Evolutionary conservation across 148 eudicot genomes (phyloP).

Genomic region (Polygonum maritimum): DNA sequence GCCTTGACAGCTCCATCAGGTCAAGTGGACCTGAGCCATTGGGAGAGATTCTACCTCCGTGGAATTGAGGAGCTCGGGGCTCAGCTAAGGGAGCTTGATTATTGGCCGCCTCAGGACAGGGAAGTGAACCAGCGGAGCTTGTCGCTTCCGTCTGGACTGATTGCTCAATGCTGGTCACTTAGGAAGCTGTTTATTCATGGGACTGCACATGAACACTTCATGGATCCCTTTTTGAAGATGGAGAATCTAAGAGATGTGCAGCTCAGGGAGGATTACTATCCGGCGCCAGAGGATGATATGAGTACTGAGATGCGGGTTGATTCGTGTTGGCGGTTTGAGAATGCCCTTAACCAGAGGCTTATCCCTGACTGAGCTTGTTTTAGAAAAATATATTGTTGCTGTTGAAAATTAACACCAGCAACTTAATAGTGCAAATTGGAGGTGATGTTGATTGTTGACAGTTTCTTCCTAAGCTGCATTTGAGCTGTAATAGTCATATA

Average conservation of each 20-base stretch:
- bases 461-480: not conserved
- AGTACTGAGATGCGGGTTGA: slow-evolving; percentile 93
- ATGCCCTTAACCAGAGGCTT: slow-evolving; percentile 46
- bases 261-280: slow-evolving; percentile 82
- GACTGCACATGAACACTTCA: slow-evolving; percentile 82
- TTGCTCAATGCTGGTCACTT: slow-evolving; percentile 39
- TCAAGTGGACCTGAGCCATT: slow-evolving; percentile 69
- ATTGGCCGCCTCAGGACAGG: slow-evolving; percentile 97
- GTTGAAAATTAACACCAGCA: not conserved
- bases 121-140: slow-evolving; percentile 89
- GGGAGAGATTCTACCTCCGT: slow-evolving; percentile 77
- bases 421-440: not conserved
- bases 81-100: slow-evolving; percentile 59
- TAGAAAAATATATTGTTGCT: not conserved
- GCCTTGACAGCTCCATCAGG: slow-evolving; percentile 65
- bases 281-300: slow-evolving; percentile 96
- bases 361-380: slow-evolving; percentile 47
- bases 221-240: slow-evolving; percentile 47
- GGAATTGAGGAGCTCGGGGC: slow-evolving; percentile 35
- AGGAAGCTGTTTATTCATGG: slow-evolving; percentile 97
- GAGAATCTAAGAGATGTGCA: slow-evolving; percentile 72
- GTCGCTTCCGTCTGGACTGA: slow-evolving; percentile 66
- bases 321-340: slow-evolving; percentile 81
- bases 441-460: not conserved
- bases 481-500: not conserved